phyloP scores from a whole-genome alignment of 306 rosid species.

The Quillaja saponaria region DNA sequence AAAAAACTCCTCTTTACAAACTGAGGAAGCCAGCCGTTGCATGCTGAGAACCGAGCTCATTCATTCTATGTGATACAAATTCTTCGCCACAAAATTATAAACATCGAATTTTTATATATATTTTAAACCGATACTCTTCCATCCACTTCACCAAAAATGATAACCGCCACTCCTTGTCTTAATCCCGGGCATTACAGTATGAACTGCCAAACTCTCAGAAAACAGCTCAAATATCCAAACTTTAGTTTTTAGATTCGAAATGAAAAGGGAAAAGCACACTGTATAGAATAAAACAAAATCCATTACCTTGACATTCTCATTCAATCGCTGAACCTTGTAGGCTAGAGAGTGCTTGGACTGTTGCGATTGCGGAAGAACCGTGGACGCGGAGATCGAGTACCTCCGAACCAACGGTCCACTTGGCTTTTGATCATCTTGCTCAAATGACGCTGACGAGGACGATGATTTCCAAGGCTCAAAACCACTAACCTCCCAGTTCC shows the following conservation, averaged over 20 bases:
- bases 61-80: constrained; percentile 2
- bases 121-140: neutral
- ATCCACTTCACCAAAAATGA: neutral
- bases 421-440: constrained; percentile 54
- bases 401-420: constrained; percentile 61
- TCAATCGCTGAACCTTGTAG: constrained; percentile 65
- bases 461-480: constrained; percentile 81
- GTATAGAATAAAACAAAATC: constrained; percentile 17
- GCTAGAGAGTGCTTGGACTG: constrained; percentile 45
- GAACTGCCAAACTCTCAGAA: constrained; percentile 10
- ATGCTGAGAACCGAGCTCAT: no score
- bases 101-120: neutral
- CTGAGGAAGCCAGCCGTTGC: no score
- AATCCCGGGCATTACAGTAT: constrained; percentile 6
- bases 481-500: constrained; percentile 98
- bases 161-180: constrained; percentile 3
- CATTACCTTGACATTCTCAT: constrained; percentile 77
- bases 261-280: constrained; percentile 17
- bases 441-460: constrained; percentile 43
- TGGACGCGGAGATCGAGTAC: constrained; percentile 70
- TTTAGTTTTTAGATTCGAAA: constrained; percentile 1
- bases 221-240: constrained; percentile 19
- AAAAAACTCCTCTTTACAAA: no score
- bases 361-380: constrained; percentile 60
- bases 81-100: neutral